Evolutionary conservation across 1,284 basidiomycete species (phyloP).

Genomic region (Moesziomyces sp.): DNA sequence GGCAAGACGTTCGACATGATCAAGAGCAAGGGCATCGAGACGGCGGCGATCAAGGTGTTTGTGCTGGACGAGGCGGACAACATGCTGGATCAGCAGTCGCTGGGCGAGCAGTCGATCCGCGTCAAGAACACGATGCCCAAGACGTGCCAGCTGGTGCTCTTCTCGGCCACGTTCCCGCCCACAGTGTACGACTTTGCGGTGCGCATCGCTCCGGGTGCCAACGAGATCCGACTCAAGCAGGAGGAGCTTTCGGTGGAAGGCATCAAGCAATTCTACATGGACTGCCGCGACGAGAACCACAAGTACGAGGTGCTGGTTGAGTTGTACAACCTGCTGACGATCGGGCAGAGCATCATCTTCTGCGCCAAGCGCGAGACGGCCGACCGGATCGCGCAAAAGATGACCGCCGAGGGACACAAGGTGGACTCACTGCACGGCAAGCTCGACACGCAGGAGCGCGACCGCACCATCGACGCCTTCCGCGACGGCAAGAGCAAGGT

Average conservation of each 20-base stretch:
- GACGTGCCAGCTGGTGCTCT: constrained; percentile 87
- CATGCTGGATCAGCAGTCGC: constrained; percentile 93
- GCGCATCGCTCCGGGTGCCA: constrained; percentile 91
- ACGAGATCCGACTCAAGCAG: constrained; percentile 94
- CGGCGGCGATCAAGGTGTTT: constrained; percentile 86
- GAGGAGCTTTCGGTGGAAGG: constrained; percentile 94
- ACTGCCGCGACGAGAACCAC: constrained; percentile 79
- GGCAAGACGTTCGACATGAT: constrained; percentile 90
- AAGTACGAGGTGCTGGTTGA: constrained; percentile 96
- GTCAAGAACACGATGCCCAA: constrained; percentile 84
- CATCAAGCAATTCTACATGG: constrained; percentile 98
- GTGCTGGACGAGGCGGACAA: constrained; percentile 99
- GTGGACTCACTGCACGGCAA: constrained; percentile 96
- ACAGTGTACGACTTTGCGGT: constrained; percentile 87
- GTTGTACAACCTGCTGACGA: constrained; percentile 88
- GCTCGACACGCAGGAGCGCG: constrained; percentile 88
- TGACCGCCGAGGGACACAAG: constrained; percentile 93
- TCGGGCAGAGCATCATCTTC: constrained; percentile 98
- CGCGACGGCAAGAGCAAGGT: constrained; percentile 96
- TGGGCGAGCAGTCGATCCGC: constrained; percentile 94
- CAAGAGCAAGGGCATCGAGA: constrained; percentile 71
- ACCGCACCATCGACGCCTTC: constrained; percentile 92
- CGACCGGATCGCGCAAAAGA: constrained; percentile 88
- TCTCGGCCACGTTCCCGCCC: constrained; percentile 98
- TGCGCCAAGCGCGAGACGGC: constrained; percentile 83